These are phyloP conservation scores for Euphorbia tirucalli DNA, from an alignment of 345 rosid genomes.

Conservation along the genomic window DNA sequence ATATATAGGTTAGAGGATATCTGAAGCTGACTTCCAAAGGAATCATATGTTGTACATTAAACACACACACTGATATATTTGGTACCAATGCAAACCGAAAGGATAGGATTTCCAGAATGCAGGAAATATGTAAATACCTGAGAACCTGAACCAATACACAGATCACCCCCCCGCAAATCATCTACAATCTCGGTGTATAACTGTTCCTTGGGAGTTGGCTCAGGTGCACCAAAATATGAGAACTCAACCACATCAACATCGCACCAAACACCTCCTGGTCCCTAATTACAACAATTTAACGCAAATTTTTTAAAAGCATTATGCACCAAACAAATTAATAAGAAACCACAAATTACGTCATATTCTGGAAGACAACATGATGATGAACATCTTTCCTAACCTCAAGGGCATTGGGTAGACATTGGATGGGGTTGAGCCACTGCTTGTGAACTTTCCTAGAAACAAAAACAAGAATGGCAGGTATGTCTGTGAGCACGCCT, in stretches of 20 bases:
- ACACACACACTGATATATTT: too few species aligned
- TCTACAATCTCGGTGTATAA: slow-evolving; percentile 84
- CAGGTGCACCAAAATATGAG: slow-evolving; percentile 89
- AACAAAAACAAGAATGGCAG: slow-evolving; percentile 94
- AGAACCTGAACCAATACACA: slow-evolving; percentile 84
- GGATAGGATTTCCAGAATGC: too few species aligned
- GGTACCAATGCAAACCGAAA: too few species aligned
- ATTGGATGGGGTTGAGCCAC: slow-evolving; percentile 81
- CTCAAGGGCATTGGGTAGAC: slow-evolving; percentile 85
- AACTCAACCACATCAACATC: slow-evolving; percentile 96
- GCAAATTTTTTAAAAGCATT: too few species aligned
- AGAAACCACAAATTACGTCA: too few species aligned
- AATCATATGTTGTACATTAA: too few species aligned
- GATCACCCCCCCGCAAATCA: slow-evolving; percentile 85
- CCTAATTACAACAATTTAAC: slow-evolving; percentile 39
- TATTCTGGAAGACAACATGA: neutral
- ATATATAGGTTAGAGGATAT: too few species aligned
- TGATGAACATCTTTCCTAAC: slow-evolving; percentile 28
- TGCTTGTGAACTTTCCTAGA: slow-evolving; percentile 90
- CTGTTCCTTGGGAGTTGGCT: slow-evolving; percentile 77
- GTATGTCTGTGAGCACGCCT: slow-evolving; percentile 74
- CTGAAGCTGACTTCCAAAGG: too few species aligned
- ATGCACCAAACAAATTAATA: too few species aligned
- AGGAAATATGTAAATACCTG: slow-evolving; percentile 51
- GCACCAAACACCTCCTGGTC: slow-evolving; percentile 98